Conservation (phyloP, 2,329 filamentous ascomycete species). For the Aphanocladium album region DNA sequence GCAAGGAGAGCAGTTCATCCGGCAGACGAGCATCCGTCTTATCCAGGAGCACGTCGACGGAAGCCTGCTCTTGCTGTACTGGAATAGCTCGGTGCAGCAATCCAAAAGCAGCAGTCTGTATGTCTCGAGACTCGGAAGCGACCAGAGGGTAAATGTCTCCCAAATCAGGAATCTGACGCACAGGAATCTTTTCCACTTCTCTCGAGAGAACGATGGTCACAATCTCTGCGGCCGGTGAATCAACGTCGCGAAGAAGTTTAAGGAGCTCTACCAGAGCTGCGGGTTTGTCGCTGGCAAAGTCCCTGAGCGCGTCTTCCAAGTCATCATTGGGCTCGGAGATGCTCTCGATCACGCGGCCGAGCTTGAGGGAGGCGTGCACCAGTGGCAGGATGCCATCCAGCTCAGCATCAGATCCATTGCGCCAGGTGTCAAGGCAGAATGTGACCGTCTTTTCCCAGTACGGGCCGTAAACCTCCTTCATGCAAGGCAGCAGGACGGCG, state of each 20-base stretch:
- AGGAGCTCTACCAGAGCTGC: slow-evolving; percentile 59
- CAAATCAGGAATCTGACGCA: slow-evolving; percentile 57
- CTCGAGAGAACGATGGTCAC: slow-evolving; percentile 71
- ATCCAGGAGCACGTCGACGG: slow-evolving; percentile 69
- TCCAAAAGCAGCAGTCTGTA: slow-evolving; percentile 77
- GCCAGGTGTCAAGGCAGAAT: slow-evolving; percentile 56
- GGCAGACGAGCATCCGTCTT: slow-evolving; percentile 70
- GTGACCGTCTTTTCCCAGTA: slow-evolving; percentile 71
- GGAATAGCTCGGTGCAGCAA: slow-evolving; percentile 79
- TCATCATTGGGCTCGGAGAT: slow-evolving; percentile 80
- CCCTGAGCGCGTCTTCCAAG: slow-evolving; percentile 66
- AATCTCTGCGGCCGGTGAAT: slow-evolving; percentile 64
- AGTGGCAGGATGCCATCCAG: slow-evolving; percentile 52
- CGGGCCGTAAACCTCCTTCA: slow-evolving; percentile 79
- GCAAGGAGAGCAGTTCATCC: slow-evolving; percentile 76
- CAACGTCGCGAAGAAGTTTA: slow-evolving; percentile 40
- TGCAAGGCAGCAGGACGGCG: slow-evolving; percentile 61
- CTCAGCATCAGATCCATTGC: slow-evolving; percentile 36
- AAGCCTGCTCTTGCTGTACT: slow-evolving; percentile 71
- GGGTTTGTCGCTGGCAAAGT: slow-evolving; percentile 52
- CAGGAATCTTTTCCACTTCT: slow-evolving; percentile 59
- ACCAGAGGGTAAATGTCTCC: slow-evolving; percentile 70
- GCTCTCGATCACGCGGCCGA: slow-evolving; percentile 59
- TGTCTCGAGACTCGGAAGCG: slow-evolving; percentile 65
- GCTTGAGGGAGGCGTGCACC: slow-evolving; percentile 66